phyloP scores from a whole-genome alignment of 2,329 filamentous ascomycete genomes.

The Penicillium sp. region DNA sequence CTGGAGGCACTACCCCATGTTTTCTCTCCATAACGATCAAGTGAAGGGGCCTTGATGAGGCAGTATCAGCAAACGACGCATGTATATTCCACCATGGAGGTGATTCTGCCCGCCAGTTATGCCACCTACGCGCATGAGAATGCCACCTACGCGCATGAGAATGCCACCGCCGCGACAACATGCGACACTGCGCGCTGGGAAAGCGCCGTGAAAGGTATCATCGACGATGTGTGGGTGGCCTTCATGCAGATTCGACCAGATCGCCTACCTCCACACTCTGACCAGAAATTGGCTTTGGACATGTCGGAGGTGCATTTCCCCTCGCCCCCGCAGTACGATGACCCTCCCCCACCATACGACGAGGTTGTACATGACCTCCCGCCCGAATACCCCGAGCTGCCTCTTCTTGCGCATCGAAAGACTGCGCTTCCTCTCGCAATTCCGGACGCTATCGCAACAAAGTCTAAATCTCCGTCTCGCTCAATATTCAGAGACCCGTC shows the following conservation, averaged over 20 bases:
- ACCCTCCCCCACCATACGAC: slow-evolving; percentile 29
- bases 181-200: background rate
- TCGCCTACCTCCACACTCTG: background rate
- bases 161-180: background rate
- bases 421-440: slow-evolving; percentile 5
- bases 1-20: slow-evolving; percentile 11
- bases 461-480: slow-evolving; percentile 4
- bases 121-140: slow-evolving; percentile 1
- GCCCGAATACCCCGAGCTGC: slow-evolving; percentile 28
- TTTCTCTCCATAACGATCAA: slow-evolving; percentile 8
- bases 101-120: slow-evolving; percentile 4
- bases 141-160: slow-evolving; percentile 1
- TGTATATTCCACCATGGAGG: slow-evolving; percentile 14
- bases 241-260: background rate
- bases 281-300: background rate
- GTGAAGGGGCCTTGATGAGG: slow-evolving; percentile 12
- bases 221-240: slow-evolving; percentile 11
- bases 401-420: slow-evolving; percentile 24
- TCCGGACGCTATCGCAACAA: slow-evolving; percentile 2
- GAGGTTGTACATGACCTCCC: slow-evolving; percentile 30
- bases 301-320: slow-evolving; percentile 10
- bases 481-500: slow-evolving; percentile 7
- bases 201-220: slow-evolving; percentile 3
- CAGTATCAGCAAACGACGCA: slow-evolving; percentile 4
- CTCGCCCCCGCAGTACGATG: slow-evolving; percentile 17